Base-by-base conservation (phyloP, 208 protist species). In the Leishmania tropica region DNA sequence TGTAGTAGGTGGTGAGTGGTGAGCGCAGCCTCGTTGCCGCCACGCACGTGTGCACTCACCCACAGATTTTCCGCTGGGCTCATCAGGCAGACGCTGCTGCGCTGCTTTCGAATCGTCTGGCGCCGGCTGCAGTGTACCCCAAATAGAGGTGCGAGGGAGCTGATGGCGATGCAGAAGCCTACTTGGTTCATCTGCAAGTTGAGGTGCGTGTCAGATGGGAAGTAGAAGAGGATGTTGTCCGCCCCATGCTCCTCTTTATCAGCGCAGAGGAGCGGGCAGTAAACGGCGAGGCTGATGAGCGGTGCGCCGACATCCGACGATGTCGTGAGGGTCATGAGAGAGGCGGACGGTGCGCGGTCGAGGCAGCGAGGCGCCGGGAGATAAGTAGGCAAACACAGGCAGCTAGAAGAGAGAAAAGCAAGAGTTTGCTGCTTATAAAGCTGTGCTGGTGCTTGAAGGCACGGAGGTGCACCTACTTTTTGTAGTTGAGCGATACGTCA, bases 141-240 rank as follows among this genome's bases (percentile, higher is more conserved):
- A 42, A 90, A 95, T 86, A 35, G 86, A 72, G 72, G 81, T 79
- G 42, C 78, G 19, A 95, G 67, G 40, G 82, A 92, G 28, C 79
- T 81, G 47, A 88, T 77, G 24, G 89, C 91, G 35, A 94, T 94
- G 75, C 89, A 93, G 72, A 95, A 93, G 53, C 93, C 93, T 64
- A 95, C 88, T 1, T 91, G 89, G 65, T 93, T 94, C 83, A 95
- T 90, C 77, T 93, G 85, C 31, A n/a, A 47, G 75, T 91, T 91
- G 10, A 74, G 8, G 47, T 73, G 48, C 40, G 86, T 80, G 72
- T 85, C 75, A 0, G 51, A 7, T 28, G 93, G 90, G 67, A 89
- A 87, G 81, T 90, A 95, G 81, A 87, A 95, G 62, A 96, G 83
- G 62, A 94, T 89, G 74, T 93, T 94, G 75, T 96, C 91, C 70